Evolutionary conservation across 345 rosid genomes (phyloP).

Genomic region (Diplotaxis tenuifolia): DNA sequence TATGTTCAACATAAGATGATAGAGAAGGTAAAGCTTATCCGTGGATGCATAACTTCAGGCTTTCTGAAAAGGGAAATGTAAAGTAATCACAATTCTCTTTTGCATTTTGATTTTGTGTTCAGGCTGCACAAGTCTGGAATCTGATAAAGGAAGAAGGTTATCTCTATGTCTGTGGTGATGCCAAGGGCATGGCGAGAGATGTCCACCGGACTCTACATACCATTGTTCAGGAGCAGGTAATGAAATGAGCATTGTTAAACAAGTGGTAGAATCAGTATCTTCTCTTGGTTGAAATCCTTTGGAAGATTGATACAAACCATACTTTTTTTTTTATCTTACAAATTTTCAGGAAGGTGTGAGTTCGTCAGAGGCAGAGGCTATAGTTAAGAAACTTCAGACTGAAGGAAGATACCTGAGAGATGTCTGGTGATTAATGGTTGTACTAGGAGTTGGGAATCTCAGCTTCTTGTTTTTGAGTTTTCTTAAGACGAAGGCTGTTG

Average conservation of each 20-base stretch:
- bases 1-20: conserved; percentile 92
- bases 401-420: conserved; percentile 76
- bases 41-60: background rate
- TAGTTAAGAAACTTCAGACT: conserved; percentile 69
- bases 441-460: conserved; percentile 1
- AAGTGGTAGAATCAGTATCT: background rate
- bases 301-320: background rate
- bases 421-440: conserved; percentile 55
- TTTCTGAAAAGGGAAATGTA: too few species aligned
- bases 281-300: background rate
- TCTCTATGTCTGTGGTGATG: conserved; percentile 82
- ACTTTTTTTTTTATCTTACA: background rate
- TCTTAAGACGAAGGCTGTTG: conserved; percentile 6
- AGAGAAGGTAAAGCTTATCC: conserved; percentile 56
- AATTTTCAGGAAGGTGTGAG: conserved; percentile 53
- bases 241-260: background rate
- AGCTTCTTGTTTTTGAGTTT: background rate
- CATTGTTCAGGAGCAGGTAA: conserved; percentile 69
- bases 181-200: conserved; percentile 90
- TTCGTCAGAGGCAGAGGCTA: conserved; percentile 59
- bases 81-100: background rate
- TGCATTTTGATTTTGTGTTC: conserved; percentile 1
- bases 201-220: conserved; percentile 74
- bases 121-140: conserved; percentile 38
- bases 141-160: conserved; percentile 50